phyloP scores from a whole-genome alignment of 1,139 yeast species.

The Yamadazyma membranifaciens region DNA sequence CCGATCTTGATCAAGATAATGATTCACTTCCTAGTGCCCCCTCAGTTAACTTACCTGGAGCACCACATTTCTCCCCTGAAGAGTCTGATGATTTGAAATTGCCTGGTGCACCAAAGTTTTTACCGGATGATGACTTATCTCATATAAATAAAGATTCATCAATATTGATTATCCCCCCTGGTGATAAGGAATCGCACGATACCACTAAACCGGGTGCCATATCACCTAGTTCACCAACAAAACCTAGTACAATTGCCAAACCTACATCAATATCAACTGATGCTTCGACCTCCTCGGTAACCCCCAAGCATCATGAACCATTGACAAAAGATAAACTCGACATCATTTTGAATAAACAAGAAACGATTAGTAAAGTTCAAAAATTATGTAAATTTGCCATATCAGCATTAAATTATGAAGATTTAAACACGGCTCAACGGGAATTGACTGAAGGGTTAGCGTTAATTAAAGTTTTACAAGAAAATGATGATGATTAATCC shows the following conservation, averaged over 20 bases:
- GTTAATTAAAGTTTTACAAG: conserved; percentile 16
- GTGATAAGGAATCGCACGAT: background rate
- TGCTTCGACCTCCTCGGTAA: background rate
- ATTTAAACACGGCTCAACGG: conserved; percentile 72
- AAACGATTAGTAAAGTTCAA: conserved; percentile 67
- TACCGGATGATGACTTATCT: conserved; percentile 41
- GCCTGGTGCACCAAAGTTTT: conserved; percentile 45
- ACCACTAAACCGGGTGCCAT: conserved; percentile 17
- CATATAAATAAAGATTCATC: conserved; percentile 39
- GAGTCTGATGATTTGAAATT: conserved; percentile 24
- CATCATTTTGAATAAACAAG: conserved; percentile 55
- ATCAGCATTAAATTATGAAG: conserved; percentile 92
- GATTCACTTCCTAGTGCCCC: background rate
- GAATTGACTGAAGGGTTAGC: conserved; percentile 68
- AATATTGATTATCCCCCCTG: conserved; percentile 33
- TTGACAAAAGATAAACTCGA: conserved; percentile 41
- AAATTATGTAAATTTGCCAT: conserved; percentile 89
- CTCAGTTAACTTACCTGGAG: conserved; percentile 27
- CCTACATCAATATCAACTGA: background rate
- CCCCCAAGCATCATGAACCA: conserved; percentile 3
- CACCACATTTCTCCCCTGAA: conserved; percentile 34
- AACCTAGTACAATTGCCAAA: conserved; percentile 7
- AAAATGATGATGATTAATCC: background rate
- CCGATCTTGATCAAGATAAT: background rate
- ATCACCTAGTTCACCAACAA: background rate